phyloP scores from a whole-genome alignment of 2,329 filamentous ascomycete species.

The Alternaria sp. region DNA sequence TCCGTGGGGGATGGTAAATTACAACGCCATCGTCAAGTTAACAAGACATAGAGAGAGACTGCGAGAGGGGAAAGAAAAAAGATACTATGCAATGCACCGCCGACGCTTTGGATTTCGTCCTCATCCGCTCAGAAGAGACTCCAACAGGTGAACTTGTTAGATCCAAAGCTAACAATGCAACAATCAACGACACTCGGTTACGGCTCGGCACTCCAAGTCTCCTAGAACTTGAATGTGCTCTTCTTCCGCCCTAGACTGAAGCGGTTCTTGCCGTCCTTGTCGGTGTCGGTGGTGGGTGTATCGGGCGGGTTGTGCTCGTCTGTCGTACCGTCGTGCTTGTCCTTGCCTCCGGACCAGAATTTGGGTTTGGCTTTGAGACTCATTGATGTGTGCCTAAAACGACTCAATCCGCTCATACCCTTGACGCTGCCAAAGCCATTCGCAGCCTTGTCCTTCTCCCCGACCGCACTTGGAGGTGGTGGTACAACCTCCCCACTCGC shows the following conservation, averaged over 20 bases:
- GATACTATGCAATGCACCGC: neutral
- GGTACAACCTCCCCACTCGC: conserved; percentile 19
- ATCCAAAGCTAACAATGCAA: neutral
- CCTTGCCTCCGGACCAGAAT: conserved; percentile 62
- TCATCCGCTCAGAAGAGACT: neutral
- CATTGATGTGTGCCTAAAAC: conserved; percentile 75
- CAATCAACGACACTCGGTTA: neutral
- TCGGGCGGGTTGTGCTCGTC: conserved; percentile 23
- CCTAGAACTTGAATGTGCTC: conserved; percentile 57
- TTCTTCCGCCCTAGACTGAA: conserved; percentile 77
- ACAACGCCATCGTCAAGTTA: neutral
- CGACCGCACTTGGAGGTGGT: conserved; percentile 1
- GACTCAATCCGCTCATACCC: conserved; percentile 58
- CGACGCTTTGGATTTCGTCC: neutral
- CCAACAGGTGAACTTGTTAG: neutral
- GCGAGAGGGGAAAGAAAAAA: neutral
- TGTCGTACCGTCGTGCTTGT: conserved; percentile 31
- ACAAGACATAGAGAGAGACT: neutral
- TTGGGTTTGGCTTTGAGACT: conserved; percentile 80
- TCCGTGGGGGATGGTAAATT: neutral
- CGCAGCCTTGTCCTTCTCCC: conserved; percentile 25
- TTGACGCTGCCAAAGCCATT: conserved; percentile 49
- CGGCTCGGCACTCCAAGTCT: neutral
- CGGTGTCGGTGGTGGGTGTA: conserved; percentile 51
- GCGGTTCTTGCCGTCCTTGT: conserved; percentile 69